phyloP scores from a whole-genome alignment of 345 rosid species.

The Melaleuca alternifolia region DNA sequence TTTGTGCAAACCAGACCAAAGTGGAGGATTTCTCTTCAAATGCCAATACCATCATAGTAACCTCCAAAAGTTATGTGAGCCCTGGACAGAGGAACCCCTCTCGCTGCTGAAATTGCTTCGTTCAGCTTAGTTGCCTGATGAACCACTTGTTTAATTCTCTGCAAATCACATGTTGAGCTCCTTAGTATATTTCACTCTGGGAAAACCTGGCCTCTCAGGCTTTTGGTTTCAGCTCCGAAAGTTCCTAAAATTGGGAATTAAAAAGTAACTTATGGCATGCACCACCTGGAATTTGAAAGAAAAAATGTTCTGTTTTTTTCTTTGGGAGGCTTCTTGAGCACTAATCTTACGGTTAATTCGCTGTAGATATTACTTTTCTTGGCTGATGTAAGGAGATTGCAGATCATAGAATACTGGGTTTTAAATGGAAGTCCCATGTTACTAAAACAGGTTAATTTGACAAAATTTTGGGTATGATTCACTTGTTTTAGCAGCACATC shows the following conservation, averaged over 20 bases:
- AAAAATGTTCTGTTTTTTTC: not conserved
- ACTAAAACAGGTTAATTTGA: not conserved
- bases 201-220: not conserved
- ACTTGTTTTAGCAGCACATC: not conserved
- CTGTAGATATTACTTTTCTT: not conserved
- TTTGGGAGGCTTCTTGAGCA: not conserved
- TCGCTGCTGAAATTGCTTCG: constrained; percentile 53
- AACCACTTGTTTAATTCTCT: constrained; percentile 71
- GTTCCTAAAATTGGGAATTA: not conserved
- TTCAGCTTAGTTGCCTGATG: constrained; percentile 51
- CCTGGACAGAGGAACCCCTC: constrained; percentile 61
- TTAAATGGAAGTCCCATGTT: not conserved
- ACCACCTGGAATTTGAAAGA: not conserved
- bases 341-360: not conserved
- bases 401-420: not conserved
- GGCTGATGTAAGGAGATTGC: not conserved
- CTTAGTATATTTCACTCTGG: not conserved
- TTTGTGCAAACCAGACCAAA: not conserved
- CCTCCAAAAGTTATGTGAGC: constrained; percentile 81
- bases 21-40: not conserved
- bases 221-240: not conserved
- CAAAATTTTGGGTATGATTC: not conserved
- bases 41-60: constrained; percentile 46
- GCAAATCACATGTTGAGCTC: not conserved
- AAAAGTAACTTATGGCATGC: not conserved